Evolutionary conservation across 2,329 filamentous ascomycete species (phyloP), one percentile per base, ranked within the genome.

Genomic region (Aspergillus quadricinctus): DNA sequence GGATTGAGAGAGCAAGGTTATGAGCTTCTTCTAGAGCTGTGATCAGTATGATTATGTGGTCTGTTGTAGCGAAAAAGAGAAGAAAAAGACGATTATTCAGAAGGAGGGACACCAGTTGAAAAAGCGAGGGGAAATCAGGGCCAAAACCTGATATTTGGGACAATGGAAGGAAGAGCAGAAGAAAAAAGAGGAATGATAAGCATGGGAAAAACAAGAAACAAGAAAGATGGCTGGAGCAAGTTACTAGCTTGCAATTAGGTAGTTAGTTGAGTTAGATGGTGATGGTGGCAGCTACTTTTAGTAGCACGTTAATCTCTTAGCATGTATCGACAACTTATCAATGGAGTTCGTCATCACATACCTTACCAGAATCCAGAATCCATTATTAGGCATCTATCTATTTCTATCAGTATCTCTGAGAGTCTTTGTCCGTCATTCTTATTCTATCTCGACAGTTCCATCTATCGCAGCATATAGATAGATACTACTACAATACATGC

Each of bases 151-250:
- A 54, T 46, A 57, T 48, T 50, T 50, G 14, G 40, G 48, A 27
- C 48, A 53, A 50, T 51, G 11, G 23, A 25, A 48, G 37, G 31
- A 37, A 50, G 35, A 56, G 31, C 41, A 14, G 25, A 40, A 35
- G 21, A 9, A 17, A 55, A 23, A 28, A 50, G 41, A 31, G 23
- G 23, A 23, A 48, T 17, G 27, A 23, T 35, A 43, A 55, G 49
- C 53, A 49, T 37, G 49, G 50, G 40, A 55, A 52, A 46, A 55
- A 55, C n/a, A 46, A 45, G 43, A 31, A 50, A 52, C 49, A 52
- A 21, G 41, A 31, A 45, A 55, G 40, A 48, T 25, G 31, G 31
- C 46, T 56, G 23, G 45, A 25, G 41, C n/a, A 45, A 45, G 41
- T 45, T 21, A 23, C 21, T 43, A 35, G 31, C 11, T 35, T 35